These are phyloP conservation scores for Candida argentea DNA, from an alignment of 805 yeast genomes.

Conservation along the genomic window DNA sequence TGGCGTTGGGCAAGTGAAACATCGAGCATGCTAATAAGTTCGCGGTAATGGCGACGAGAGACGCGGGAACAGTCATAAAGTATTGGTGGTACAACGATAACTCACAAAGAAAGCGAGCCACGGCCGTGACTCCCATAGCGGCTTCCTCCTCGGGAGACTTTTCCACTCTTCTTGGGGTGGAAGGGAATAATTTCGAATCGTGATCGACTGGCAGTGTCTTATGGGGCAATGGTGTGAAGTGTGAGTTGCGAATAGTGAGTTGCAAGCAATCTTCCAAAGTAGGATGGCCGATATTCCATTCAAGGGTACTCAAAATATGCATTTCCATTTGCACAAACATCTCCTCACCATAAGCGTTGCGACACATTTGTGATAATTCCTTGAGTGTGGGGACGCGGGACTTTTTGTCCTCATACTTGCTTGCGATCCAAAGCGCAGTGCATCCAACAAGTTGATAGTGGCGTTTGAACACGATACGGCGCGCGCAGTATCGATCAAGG, in stretches of 20 bases:
- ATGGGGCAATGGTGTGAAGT: constrained; percentile 4
- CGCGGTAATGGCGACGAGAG: constrained; percentile 40
- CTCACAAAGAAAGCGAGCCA: constrained; percentile 46
- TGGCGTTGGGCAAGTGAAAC: constrained; percentile 37
- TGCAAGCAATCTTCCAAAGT: constrained; percentile 43
- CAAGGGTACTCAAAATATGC: constrained; percentile 31
- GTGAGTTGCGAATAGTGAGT: constrained; percentile 26
- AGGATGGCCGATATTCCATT: constrained; percentile 37
- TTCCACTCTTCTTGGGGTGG: constrained; percentile 2
- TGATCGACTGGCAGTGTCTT: constrained; percentile 3
- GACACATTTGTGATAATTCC: constrained; percentile 46
- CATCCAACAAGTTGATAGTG: constrained; percentile 39
- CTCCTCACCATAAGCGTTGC: constrained; percentile 47
- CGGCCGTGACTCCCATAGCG: constrained; percentile 44
- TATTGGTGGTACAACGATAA: constrained; percentile 40
- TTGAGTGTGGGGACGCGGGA: constrained; percentile 46
- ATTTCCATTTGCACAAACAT: constrained; percentile 40
- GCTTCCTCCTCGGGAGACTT: constrained; percentile 17
- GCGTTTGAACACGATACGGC: constrained; percentile 35
- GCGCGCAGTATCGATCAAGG: constrained; percentile 37
- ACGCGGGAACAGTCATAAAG: constrained; percentile 35
- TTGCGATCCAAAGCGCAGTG: constrained; percentile 39
- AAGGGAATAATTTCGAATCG: constrained; percentile 6
- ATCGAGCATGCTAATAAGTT: constrained; percentile 45
- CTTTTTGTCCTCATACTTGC: constrained; percentile 49